A percentile compares a stretch with the other conserved stretches of the same genome.
phyloP scores from a whole-genome alignment of 208 protist species.

The Leishmania tropica region DNA sequence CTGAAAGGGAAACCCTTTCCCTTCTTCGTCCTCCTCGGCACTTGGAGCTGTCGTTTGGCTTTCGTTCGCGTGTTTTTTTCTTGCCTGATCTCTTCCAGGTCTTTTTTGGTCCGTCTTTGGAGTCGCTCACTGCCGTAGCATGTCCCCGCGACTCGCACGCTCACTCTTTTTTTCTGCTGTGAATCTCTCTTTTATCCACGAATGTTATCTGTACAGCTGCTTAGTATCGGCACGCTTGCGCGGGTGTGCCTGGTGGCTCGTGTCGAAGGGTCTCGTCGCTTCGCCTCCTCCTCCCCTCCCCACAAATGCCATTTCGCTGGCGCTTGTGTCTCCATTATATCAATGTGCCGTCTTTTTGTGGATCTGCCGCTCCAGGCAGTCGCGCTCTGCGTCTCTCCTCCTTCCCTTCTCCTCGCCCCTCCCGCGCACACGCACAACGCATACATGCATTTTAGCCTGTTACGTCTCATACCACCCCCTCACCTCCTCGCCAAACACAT shows the following conservation, averaged over 20 bases:
- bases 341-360: no score
- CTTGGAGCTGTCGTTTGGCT: background rate
- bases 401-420: background rate
- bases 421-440: background rate
- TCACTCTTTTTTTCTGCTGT: background rate
- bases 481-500: background rate
- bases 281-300: background rate
- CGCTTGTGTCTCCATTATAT: background rate
- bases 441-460: no score
- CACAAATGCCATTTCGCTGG: no score
- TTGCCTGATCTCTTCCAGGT: background rate
- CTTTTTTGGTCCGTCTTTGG: no score
- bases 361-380: background rate
- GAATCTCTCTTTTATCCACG: background rate
- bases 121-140: no score
- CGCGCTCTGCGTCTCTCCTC: background rate
- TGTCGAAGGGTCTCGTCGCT: background rate
- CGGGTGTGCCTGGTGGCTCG: background rate
- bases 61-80: background rate
- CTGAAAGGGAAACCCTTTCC: background rate
- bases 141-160: no score
- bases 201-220: background rate
- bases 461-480: background rate
- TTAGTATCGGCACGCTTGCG: background rate
- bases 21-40: background rate